These are phyloP conservation scores for Sugiyamaella sp. DNA, from an alignment of 1,139 yeast species.

Conservation along the genomic window DNA sequence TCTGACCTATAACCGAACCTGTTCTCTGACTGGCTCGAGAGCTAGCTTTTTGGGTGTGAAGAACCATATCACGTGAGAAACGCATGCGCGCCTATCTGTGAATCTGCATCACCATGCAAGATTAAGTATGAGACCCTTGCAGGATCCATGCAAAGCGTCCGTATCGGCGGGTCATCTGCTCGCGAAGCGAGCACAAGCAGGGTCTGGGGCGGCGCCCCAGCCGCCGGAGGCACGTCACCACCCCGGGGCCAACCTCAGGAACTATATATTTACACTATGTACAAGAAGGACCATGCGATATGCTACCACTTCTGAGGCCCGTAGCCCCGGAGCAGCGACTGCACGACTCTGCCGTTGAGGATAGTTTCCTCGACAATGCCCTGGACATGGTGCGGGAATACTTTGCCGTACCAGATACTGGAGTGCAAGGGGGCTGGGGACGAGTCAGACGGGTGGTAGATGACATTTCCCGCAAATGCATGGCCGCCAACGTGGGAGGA, in stretches of 20 bases:
- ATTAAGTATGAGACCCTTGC: too few species aligned
- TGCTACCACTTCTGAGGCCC: slow-evolving; percentile 15
- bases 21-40: too few species aligned
- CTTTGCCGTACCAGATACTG: slow-evolving; percentile 71
- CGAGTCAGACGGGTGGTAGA: slow-evolving; percentile 47
- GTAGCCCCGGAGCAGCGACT: slow-evolving; percentile 54
- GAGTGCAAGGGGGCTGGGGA: background rate
- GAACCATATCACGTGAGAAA: too few species aligned
- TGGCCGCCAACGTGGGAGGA: slow-evolving; percentile 80
- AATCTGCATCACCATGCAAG: too few species aligned
- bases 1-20: too few species aligned
- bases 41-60: too few species aligned
- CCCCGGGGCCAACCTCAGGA: background rate
- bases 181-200: background rate
- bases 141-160: too few species aligned
- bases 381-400: slow-evolving; percentile 64
- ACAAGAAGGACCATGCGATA: slow-evolving; percentile 8
- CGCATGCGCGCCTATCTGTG: too few species aligned
- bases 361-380: slow-evolving; percentile 63
- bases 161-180: too few species aligned
- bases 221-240: slow-evolving; percentile 7
- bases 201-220: slow-evolving; percentile 2
- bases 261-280: slow-evolving; percentile 15
- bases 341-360: slow-evolving; percentile 50
- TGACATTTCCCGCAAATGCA: slow-evolving; percentile 73